Evolutionary conservation across 2,329 filamentous ascomycete genomes (phyloP).

Genomic region (Dichotomopilus funicola): DNA sequence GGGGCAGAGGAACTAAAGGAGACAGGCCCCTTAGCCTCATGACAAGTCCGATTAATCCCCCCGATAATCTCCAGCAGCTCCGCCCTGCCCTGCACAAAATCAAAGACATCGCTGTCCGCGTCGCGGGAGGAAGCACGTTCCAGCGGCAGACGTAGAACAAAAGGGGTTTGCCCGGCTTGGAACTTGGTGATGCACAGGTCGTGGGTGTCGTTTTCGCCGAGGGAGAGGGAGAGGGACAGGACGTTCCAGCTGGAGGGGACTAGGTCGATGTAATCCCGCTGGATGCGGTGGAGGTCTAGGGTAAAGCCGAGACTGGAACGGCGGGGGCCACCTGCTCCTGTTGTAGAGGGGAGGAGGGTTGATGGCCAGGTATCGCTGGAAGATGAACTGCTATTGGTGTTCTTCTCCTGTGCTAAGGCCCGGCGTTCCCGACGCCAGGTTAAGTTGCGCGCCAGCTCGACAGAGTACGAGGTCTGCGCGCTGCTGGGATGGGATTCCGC

Average conservation of each 20-base stretch:
- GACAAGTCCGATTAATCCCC: constrained; percentile 76
- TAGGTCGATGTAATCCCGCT: constrained; percentile 75
- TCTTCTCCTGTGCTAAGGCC: constrained; percentile 44
- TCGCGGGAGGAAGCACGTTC: constrained; percentile 76
- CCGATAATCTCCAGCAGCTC: constrained; percentile 80
- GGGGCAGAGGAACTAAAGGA: constrained; percentile 27
- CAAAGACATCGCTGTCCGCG: constrained; percentile 70
- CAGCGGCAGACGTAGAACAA: constrained; percentile 80
- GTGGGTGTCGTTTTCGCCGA: constrained; percentile 67
- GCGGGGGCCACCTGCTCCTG: constrained; percentile 15
- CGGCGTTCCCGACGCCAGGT: constrained; percentile 60
- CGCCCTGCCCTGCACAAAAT: constrained; percentile 69
- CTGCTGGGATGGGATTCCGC: constrained; percentile 33
- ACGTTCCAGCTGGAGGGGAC: constrained; percentile 79
- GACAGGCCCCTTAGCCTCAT: constrained; percentile 52
- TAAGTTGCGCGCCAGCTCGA: constrained; percentile 65
- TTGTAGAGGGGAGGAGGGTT: constrained; percentile 19
- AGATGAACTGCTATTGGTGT: constrained; percentile 29
- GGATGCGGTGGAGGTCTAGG: constrained; percentile 58
- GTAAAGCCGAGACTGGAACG: constrained; percentile 41
- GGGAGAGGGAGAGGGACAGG: constrained; percentile 76
- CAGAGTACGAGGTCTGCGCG: constrained; percentile 54
- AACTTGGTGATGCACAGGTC: constrained; percentile 89
- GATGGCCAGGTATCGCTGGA: constrained; percentile 27
- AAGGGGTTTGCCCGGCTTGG: constrained; percentile 66